A percentile compares a stretch with the other conserved stretches of the same genome.
phyloP scores from a whole-genome alignment of 768 basidiomycete genomes.

The Sporobolomyces phaffii region DNA sequence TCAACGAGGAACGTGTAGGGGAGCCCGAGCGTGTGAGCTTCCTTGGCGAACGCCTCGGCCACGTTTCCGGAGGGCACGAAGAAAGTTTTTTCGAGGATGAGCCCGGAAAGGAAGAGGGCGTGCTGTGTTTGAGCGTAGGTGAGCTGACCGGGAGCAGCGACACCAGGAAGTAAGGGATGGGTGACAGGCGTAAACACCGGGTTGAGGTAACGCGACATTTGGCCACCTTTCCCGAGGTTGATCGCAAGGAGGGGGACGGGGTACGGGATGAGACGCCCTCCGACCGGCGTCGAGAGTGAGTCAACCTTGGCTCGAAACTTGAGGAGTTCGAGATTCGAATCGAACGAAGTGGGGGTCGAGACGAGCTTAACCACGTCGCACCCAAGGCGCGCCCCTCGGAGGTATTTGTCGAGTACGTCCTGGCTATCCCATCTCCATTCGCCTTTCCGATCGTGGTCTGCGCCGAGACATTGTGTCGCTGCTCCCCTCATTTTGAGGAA shows the following conservation, averaged over 20 bases:
- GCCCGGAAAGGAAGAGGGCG: constrained; percentile 70
- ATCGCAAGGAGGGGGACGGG: constrained; percentile 46
- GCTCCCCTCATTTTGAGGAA: constrained; percentile 57
- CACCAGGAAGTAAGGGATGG: constrained; percentile 72
- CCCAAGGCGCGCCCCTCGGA: constrained; percentile 59
- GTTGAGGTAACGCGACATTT: constrained; percentile 51
- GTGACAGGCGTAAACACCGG: constrained; percentile 79
- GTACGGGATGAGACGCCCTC: background rate
- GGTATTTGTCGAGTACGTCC: constrained; percentile 65
- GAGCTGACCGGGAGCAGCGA: constrained; percentile 86
- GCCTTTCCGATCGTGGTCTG: constrained; percentile 90
- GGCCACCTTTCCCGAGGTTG: constrained; percentile 61
- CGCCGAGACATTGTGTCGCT: constrained; percentile 74
- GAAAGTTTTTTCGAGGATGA: constrained; percentile 37
- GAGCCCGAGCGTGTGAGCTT: constrained; percentile 30
- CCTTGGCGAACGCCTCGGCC: constrained; percentile 24
- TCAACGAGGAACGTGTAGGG: constrained; percentile 37
- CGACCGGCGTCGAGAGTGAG: constrained; percentile 48
- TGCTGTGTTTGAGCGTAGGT: constrained; percentile 77
- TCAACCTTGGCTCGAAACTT: constrained; percentile 55
- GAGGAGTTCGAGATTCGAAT: constrained; percentile 72
- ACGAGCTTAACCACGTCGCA: constrained; percentile 83
- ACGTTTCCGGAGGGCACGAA: constrained; percentile 22
- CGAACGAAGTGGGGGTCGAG: constrained; percentile 64
- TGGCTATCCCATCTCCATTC: constrained; percentile 69